phyloP scores from a whole-genome alignment of 2,329 filamentous ascomycete genomes.

The Trichoderma endophyticum region DNA sequence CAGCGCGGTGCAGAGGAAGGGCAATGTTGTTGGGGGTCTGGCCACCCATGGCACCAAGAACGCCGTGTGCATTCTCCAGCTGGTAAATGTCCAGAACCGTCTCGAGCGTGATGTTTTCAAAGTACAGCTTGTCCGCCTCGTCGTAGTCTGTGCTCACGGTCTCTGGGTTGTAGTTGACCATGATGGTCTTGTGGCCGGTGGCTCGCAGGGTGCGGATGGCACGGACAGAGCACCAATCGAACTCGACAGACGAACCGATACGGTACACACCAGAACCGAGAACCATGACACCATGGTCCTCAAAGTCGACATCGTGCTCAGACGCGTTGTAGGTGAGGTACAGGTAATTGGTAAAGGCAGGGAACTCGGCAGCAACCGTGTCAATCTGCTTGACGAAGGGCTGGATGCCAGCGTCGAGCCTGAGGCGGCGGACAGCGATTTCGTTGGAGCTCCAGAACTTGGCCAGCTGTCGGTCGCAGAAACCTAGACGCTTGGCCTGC shows the following conservation, averaged over 20 bases:
- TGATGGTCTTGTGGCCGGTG: conserved; percentile 86
- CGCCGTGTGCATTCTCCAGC: conserved; percentile 75
- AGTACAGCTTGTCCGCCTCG: conserved; percentile 90
- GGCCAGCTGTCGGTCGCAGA: conserved; percentile 88
- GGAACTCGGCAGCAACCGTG: conserved; percentile 96
- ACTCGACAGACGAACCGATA: conserved; percentile 96
- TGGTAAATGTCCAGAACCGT: conserved; percentile 92
- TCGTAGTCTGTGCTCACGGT: conserved; percentile 90
- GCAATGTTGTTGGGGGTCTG: conserved; percentile 99
- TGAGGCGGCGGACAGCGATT: conserved; percentile 76
- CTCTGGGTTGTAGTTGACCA: conserved; percentile 93
- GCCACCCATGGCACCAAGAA: conserved; percentile 93
- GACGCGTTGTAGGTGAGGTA: conserved; percentile 94
- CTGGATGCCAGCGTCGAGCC: conserved; percentile 80
- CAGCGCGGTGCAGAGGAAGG: conserved; percentile 79
- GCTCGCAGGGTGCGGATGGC: conserved; percentile 87
- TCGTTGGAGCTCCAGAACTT: conserved; percentile 95
- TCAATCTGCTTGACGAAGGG: conserved; percentile 98
- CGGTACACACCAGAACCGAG: conserved; percentile 94
- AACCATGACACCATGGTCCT: conserved; percentile 93
- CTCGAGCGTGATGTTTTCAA: conserved; percentile 91
- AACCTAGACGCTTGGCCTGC: conserved; percentile 89
- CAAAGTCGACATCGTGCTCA: conserved; percentile 77
- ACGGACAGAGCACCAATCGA: conserved; percentile 97
- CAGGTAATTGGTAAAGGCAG: conserved; percentile 90